Evolutionary conservation across 2,329 filamentous ascomycete species (phyloP), one percentile per base, ranked within the genome.

Genomic region (Didymosphaeria variabile): DNA sequence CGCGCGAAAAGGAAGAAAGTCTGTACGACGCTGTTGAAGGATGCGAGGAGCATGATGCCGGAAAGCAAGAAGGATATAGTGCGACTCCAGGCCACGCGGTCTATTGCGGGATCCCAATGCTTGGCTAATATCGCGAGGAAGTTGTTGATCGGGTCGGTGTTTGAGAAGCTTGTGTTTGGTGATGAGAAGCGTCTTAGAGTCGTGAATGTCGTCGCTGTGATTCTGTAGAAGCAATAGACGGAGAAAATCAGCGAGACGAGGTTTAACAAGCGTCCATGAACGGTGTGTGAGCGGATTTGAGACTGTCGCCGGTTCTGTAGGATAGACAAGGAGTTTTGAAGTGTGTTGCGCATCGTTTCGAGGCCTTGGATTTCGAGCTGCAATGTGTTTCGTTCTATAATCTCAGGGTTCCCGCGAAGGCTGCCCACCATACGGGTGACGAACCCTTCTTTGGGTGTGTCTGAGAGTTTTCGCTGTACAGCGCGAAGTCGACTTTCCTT

Each of bases 11-110:
- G 85, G 67, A 90, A 89, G 69, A 94, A 91, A 0, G 93, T 97
- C 75, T 95, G 92, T n/a, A 94, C 82, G 19, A 92, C 92, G 59
- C 89, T 91, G 77, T 90, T 92, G 78, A 93, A 93, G 58, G 90
- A 92, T 2, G 91, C 90, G 17, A 92, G 84, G 26, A 97, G 88
- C 75, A 97, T 95, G 53, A 94, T 87, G 19, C 92, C 93, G 8
- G 90, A 92, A 5, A 97, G 84, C 23, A 93, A 81, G 78, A 97
- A 96, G 61, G 90, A 93, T 66, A 96, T 94, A 72, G 93, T 91
- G 32, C 92, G 89, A 23, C 91, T 90, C 92, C 92, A 96, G 10
- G 91, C 91, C 12, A 88, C 85, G 71, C 93, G 91, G 79, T 97
- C 91, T 29, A 97, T 86, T 62, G 89, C 87, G 2, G 91, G 91